phyloP scores from a whole-genome alignment of 164 flowering plant genomes.

The Echeveria elegans region DNA sequence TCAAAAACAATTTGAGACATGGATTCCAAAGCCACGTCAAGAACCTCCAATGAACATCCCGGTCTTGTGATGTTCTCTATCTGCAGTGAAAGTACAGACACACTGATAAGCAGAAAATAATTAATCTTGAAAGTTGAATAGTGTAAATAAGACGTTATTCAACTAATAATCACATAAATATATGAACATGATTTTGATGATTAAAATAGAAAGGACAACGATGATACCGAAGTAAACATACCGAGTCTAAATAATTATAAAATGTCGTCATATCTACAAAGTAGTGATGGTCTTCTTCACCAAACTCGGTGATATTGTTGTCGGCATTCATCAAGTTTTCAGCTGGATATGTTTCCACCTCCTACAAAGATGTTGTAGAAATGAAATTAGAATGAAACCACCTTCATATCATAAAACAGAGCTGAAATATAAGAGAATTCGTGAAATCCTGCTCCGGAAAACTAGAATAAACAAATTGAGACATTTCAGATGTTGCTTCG shows the following conservation, averaged over 20 bases:
- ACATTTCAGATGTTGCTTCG: neutral
- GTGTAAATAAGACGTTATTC: too few species aligned
- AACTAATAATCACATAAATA: too few species aligned
- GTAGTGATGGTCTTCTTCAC: neutral
- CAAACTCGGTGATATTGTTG: neutral
- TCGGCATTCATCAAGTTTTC: neutral
- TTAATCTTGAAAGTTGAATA: too few species aligned
- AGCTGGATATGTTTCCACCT: neutral
- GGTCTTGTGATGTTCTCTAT: neutral
- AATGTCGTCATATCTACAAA: neutral
- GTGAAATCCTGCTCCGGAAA: neutral
- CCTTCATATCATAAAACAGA: neutral
- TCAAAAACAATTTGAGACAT: neutral
- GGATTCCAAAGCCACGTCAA: conserved; percentile 1
- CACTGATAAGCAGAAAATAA: neutral
- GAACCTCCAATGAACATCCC: neutral
- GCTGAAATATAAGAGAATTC: neutral
- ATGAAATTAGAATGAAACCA: neutral
- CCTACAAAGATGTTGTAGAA: neutral
- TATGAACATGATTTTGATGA: neutral
- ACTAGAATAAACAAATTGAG: neutral
- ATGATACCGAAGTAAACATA: neutral
- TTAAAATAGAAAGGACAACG: neutral
- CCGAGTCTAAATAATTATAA: neutral
- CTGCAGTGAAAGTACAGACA: neutral